Percentiles rank a stretch among this genome's conserved stretches.
Conservation (phyloP, 441 rosid species). For the Adansonia grandidieri region DNA sequence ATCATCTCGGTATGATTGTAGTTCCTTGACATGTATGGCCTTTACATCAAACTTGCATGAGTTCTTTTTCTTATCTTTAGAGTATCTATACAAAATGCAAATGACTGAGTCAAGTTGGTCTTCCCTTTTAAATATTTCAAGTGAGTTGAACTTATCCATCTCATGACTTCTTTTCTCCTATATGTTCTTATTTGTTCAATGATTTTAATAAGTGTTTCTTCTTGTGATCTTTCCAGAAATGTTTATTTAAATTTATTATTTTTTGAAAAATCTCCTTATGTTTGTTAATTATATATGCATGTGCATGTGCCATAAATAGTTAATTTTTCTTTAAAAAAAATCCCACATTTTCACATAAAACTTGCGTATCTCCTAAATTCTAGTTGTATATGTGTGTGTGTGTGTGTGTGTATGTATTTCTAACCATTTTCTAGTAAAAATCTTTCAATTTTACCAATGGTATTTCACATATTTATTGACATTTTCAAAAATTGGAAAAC, state of each 20-base stretch:
- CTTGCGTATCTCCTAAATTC: background rate
- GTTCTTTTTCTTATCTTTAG: background rate
- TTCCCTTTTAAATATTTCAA: background rate
- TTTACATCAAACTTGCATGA: conserved; percentile 14
- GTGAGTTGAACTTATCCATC: conserved; percentile 3
- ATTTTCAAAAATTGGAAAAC: background rate
- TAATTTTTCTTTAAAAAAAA: background rate
- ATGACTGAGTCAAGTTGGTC: background rate
- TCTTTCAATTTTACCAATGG: background rate
- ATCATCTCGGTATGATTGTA: conserved; percentile 69
- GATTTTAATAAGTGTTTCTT: background rate
- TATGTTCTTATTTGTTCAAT: background rate
- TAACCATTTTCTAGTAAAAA: background rate
- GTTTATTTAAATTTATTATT: background rate
- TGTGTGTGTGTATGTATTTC: background rate
- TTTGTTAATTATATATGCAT: background rate
- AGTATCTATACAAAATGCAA: background rate
- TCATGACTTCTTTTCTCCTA: conserved; percentile 5
- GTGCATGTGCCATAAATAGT: background rate
- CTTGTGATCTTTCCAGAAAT: background rate
- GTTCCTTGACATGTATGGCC: background rate
- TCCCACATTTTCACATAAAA: background rate
- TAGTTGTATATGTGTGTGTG: background rate
- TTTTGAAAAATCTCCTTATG: background rate
- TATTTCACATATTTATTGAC: background rate